These are phyloP conservation scores for Ceratobasidium sp. DNA, from an alignment of 1,284 basidiomycete species.

Conservation along the genomic window DNA sequence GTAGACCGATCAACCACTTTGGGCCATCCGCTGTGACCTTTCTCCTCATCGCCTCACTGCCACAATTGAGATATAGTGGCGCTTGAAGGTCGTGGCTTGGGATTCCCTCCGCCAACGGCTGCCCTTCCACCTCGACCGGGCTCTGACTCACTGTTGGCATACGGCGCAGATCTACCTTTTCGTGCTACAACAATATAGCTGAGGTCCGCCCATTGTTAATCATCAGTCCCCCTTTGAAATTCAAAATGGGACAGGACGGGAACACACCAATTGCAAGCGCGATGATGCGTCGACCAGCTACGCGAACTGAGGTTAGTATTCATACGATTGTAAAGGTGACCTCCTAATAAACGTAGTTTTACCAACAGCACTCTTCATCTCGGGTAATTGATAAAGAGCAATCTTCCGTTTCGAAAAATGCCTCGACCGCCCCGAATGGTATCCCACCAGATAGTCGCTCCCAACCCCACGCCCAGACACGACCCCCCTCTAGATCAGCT, in stretches of 20 bases:
- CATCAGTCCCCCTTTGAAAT: too few relatives aligned
- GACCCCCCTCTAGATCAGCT: not conserved
- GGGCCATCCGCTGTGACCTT: not conserved
- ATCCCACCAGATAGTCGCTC: not conserved
- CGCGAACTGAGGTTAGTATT: too few relatives aligned
- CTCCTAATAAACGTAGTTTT: too few relatives aligned
- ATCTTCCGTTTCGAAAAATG: not conserved
- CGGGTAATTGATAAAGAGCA: not conserved
- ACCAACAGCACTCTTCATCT: too few relatives aligned
- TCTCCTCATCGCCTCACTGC: slow-evolving; percentile 2
- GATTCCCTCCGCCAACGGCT: not conserved
- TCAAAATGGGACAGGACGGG: too few relatives aligned
- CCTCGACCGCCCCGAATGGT: not conserved
- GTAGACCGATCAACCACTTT: not conserved
- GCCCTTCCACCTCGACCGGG: not conserved
- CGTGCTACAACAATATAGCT: too few relatives aligned
- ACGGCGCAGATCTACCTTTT: too few relatives aligned
- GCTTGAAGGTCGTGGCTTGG: not conserved
- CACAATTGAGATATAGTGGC: not conserved
- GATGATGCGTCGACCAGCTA: too few relatives aligned
- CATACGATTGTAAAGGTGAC: too few relatives aligned
- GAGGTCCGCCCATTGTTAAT: too few relatives aligned
- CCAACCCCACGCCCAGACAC: not conserved
- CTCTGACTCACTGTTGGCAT: not conserved
- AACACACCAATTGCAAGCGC: too few relatives aligned